Base-by-base conservation (phyloP, 148 eudicot species). In the Rhododendron griersonianum region DNA sequence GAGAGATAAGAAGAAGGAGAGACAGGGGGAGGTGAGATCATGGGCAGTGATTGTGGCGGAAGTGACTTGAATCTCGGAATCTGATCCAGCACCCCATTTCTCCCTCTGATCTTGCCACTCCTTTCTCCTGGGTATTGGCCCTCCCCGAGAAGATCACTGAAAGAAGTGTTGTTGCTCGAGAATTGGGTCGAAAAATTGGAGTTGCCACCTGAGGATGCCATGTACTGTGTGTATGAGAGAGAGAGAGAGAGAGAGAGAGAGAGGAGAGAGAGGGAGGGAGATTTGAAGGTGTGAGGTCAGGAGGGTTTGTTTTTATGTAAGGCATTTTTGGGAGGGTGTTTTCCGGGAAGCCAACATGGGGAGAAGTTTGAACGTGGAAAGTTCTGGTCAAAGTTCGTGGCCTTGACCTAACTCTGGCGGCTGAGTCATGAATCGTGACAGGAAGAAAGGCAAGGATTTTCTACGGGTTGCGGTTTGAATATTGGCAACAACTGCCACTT, bases 351-450 rank as follows among this genome's bases (percentile, higher is more conserved):
- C 81, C 75, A 74, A 8, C 71, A 7, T 23, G 30, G 61, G n/a
- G n/a, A 69, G 81, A 85, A 61, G 48, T 90, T 94, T 95, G 98
- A 93, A 94, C 91, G 94, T 95, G 90, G 96, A 95, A 79, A 50
- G 74, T 39, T 69, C 41, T 59, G 89, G 98, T 95, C 98, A 95
- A 93, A 94, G 86, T 85, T 89, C 91, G 96, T 91, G 95, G 90
- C 90, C 91, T 91, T 95, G 98, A 95, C 94, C 63, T 28, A 45
- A 41, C 33, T 86, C 41, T 71, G 92, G 92, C 91, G 90, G 92
- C 91, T 86, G 75, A 84, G 78, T 80, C 89, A 80, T 14, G 19
- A 47, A 0, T 41, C 45, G 7, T 41, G 81, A 81, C 80, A 30
- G 69, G 87, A 59, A 39, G 74, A 11, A 10, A 23, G 30, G 50